Evolutionary conservation across 176 grass and related monocot genomes (phyloP).

Genomic region (Aegilops bicornis): DNA sequence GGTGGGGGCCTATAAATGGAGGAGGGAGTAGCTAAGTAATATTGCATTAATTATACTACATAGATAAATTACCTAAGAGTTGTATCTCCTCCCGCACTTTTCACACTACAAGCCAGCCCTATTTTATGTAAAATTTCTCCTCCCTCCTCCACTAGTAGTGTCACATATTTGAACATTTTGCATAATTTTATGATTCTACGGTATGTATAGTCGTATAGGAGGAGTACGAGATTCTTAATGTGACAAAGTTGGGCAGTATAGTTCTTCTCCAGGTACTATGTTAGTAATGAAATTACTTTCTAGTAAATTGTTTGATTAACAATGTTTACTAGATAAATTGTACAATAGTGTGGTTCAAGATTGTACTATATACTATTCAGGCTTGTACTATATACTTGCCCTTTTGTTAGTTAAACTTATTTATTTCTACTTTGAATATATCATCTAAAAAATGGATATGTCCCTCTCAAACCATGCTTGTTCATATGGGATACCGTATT

Average conservation of each 20-base stretch:
- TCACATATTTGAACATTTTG: not conserved
- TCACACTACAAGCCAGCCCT: too few species aligned
- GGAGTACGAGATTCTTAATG: not conserved
- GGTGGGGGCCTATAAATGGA: too few species aligned
- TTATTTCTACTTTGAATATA: not conserved
- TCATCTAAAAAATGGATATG: not conserved
- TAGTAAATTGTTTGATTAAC: not conserved
- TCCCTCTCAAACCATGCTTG: too few species aligned
- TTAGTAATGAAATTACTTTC: not conserved
- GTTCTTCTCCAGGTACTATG: not conserved
- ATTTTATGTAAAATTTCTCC: constrained; percentile 59
- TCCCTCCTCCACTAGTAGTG: not conserved
- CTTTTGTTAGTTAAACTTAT: not conserved
- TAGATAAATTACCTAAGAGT: too few species aligned
- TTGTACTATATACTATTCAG: not conserved
- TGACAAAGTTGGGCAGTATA: not conserved
- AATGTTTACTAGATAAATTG: not conserved
- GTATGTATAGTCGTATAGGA: too few species aligned
- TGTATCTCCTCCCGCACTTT: too few species aligned
- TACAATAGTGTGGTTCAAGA: not conserved
- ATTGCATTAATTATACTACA: too few species aligned
- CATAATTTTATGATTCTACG: not conserved
- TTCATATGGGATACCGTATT: too few species aligned
- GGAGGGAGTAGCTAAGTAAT: too few species aligned
- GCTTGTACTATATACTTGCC: not conserved